Conservation (phyloP, 73 alveolate species). For the Paramecium pentaurelia region DNA sequence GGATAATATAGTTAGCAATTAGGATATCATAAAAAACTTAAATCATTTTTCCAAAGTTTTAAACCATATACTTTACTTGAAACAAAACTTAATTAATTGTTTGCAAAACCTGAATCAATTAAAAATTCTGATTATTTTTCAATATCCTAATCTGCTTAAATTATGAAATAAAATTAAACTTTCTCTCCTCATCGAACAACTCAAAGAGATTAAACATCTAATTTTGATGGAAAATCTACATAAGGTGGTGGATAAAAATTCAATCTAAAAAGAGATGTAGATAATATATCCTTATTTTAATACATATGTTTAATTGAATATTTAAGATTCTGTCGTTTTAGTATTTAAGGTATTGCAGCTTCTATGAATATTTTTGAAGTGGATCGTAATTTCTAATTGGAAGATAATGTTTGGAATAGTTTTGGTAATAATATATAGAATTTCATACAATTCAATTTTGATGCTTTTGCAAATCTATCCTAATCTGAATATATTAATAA, state of each 20-base stretch:
- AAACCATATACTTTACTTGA: slow-evolving; percentile 5
- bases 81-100: not conserved
- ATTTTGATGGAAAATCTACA: not conserved
- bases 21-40: not conserved
- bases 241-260: not conserved
- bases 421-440: not conserved
- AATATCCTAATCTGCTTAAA: not conserved
- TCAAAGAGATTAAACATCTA: not conserved
- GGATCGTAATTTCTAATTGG: slow-evolving; percentile 32
- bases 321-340: not conserved
- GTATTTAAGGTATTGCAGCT: not conserved
- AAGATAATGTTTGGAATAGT: slow-evolving; percentile 28
- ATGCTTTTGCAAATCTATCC: not conserved
- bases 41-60: not conserved
- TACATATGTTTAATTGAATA: not conserved
- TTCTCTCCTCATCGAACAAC: not conserved
- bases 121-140: not conserved
- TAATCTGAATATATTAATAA: not conserved
- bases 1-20: not conserved
- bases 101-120: not conserved
- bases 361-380: not conserved
- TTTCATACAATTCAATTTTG: not conserved
- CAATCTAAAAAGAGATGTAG: not conserved
- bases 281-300: not conserved
- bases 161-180: not conserved